Evolutionary conservation across 441 rosid genomes (phyloP).

Genomic region (Populus trichocarpa): DNA sequence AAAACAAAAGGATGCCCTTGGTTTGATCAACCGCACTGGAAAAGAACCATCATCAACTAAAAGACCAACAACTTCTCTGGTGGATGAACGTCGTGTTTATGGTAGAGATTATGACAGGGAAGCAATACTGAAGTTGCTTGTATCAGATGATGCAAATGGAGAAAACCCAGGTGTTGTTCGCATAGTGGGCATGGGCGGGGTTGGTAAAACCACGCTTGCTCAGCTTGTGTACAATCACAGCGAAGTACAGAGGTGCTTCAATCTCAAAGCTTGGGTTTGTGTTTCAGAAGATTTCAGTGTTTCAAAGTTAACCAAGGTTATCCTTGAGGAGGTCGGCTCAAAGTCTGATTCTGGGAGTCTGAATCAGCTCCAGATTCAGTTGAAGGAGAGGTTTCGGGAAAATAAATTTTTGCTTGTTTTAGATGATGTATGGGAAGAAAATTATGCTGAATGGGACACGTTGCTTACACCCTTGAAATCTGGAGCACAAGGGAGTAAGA

Average conservation of each 20-base stretch:
- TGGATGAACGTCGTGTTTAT: not conserved
- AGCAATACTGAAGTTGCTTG: no score
- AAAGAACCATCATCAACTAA: not conserved
- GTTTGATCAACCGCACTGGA: not conserved
- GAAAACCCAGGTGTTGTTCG: no score
- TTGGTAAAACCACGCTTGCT: not conserved
- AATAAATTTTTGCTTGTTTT: not conserved
- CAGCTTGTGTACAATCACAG: constrained; percentile 19
- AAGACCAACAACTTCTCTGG: not conserved
- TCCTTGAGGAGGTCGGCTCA: constrained; percentile 3
- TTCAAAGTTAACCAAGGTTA: not conserved
- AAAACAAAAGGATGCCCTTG: not conserved
- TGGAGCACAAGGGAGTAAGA: constrained; percentile 15
- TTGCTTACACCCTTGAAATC: not conserved
- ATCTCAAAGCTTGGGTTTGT: constrained; percentile 19
- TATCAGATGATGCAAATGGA: no score
- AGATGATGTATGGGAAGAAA: constrained; percentile 23
- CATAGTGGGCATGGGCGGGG: no score
- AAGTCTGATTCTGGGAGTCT: not conserved
- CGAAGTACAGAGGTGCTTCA: not conserved
- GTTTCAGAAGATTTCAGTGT: constrained; percentile 14
- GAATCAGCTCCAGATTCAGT: not conserved
- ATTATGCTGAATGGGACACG: not conserved
- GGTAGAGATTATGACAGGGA: not conserved
- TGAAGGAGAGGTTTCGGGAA: not conserved